These are phyloP conservation scores for Rhizopogon salebrosus DNA, from an alignment of 768 basidiomycete genomes.

Conservation along the genomic window DNA sequence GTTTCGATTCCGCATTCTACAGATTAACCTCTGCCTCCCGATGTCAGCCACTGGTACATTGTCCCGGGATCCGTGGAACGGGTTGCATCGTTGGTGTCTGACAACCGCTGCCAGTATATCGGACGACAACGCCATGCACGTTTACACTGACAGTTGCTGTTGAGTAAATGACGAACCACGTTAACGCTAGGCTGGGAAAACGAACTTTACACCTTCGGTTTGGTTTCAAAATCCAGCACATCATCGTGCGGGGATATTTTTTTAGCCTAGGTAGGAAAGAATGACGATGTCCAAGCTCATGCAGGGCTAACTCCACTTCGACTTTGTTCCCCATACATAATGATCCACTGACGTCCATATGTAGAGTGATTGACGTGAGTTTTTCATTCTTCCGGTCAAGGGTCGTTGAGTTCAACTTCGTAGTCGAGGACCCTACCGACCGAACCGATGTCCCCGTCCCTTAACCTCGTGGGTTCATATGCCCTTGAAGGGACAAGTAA, in stretches of 20 bases:
- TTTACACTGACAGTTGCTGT: no score
- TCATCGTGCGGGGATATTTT: neutral
- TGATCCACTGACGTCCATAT: neutral
- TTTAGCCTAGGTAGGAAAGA: neutral
- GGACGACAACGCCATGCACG: no score
- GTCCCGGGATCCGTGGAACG: no score
- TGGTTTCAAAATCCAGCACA: no score
- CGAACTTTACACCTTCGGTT: no score
- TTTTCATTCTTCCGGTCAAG: neutral
- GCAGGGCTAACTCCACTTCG: neutral
- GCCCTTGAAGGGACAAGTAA: neutral
- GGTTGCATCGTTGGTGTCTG: no score
- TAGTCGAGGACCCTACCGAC: neutral
- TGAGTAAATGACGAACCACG: no score
- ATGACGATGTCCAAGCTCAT: neutral
- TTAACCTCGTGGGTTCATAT: neutral
- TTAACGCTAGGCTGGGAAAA: no score
- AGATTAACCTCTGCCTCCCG: no score
- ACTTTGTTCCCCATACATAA: neutral
- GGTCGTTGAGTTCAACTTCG: neutral
- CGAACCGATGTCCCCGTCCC: neutral
- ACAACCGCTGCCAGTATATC: no score
- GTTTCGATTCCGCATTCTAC: no score
- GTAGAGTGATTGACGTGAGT: neutral
- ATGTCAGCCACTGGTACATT: no score